Conservation (phyloP, 1,284 basidiomycete species). For the Sporisorium iseilematis-ciliati region DNA sequence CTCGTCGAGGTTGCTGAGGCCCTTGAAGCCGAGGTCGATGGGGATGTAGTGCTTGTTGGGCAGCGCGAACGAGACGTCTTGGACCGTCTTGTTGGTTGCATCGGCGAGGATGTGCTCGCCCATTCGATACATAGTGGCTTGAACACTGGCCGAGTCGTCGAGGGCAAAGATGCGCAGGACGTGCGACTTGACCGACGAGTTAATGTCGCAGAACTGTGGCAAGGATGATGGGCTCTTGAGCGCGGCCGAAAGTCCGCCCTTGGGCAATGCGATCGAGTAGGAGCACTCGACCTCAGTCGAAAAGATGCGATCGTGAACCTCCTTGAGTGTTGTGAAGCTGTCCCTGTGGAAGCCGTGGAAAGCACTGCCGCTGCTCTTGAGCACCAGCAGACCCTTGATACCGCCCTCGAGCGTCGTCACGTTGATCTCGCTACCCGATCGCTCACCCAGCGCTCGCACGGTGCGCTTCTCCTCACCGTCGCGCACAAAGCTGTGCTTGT, state of each 20-base stretch:
- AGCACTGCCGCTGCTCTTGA: slow-evolving; percentile 88
- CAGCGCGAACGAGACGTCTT: slow-evolving; percentile 79
- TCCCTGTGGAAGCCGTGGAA: slow-evolving; percentile 87
- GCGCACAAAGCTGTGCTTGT: slow-evolving; percentile 85
- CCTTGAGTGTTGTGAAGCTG: slow-evolving; percentile 84
- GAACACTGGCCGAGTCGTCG: slow-evolving; percentile 91
- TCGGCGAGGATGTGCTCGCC: slow-evolving; percentile 75
- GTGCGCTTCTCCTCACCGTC: slow-evolving; percentile 90
- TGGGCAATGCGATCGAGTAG: slow-evolving; percentile 48
- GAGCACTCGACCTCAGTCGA: slow-evolving; percentile 65
- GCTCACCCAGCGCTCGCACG: slow-evolving; percentile 76
- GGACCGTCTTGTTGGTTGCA: slow-evolving; percentile 75
- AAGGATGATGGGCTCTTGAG: slow-evolving; percentile 65
- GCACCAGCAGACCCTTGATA: slow-evolving; percentile 73
- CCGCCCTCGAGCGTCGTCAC: slow-evolving; percentile 50
- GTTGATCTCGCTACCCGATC: slow-evolving; percentile 71
- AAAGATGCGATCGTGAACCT: slow-evolving; percentile 66
- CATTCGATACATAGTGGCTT: slow-evolving; percentile 94
- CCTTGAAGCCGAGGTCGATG: slow-evolving; percentile 61
- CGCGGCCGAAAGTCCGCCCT: slow-evolving; percentile 39
- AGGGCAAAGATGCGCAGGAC: slow-evolving; percentile 86
- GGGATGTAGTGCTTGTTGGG: slow-evolving; percentile 78
- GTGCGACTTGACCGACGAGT: slow-evolving; percentile 75
- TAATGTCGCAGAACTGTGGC: slow-evolving; percentile 70
- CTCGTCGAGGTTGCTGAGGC: slow-evolving; percentile 59